Percentiles rank a stretch among this genome's conserved stretches.
Conservation (phyloP, 2,329 filamentous ascomycete genomes). For the Penicillium sp. region DNA sequence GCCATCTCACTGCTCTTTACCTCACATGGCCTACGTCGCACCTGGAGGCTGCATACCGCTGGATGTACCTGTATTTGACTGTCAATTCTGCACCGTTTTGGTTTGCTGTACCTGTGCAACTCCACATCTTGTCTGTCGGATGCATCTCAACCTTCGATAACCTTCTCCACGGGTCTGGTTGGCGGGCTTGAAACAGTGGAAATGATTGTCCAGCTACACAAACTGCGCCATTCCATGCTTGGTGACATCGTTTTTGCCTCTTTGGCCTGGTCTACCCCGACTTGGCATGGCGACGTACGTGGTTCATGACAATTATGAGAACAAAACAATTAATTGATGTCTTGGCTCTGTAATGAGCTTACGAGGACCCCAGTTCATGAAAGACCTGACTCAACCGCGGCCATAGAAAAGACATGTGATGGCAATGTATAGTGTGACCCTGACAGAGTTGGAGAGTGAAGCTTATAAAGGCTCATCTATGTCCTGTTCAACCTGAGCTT, state of each 20-base stretch:
- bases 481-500: constrained; percentile 4
- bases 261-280: background rate
- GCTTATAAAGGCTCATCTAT: constrained; percentile 21
- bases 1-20: background rate
- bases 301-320: background rate
- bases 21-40: background rate
- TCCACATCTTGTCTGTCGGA: background rate
- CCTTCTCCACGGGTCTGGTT: background rate
- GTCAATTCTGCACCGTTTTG: background rate
- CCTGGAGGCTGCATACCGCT: background rate
- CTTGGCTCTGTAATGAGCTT: constrained; percentile 12
- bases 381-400: constrained; percentile 18
- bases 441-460: constrained; percentile 6
- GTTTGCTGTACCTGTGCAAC: background rate
- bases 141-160: background rate
- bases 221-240: background rate
- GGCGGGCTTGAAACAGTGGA: background rate
- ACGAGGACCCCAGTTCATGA: constrained; percentile 8
- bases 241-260: background rate
- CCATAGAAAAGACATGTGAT: constrained; percentile 15
- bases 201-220: background rate
- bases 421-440: constrained; percentile 10
- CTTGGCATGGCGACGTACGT: background rate
- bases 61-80: background rate
- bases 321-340: background rate